Evolutionary conservation across 2,329 filamentous ascomycete genomes (phyloP).

Genomic region (Leptodontidium sp.): DNA sequence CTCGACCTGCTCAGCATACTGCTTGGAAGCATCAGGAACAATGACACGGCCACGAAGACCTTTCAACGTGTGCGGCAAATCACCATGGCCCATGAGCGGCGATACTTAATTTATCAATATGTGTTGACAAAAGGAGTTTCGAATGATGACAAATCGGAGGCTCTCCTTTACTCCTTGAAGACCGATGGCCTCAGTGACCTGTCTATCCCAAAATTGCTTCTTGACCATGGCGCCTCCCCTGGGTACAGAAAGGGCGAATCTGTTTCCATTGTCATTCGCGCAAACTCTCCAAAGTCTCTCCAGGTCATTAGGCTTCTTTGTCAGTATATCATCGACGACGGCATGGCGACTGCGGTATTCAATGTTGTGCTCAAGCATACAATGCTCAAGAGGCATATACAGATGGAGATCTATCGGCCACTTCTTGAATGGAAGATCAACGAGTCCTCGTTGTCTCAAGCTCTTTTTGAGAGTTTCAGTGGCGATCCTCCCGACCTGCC

Average conservation of each 20-base stretch:
- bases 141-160: conserved; percentile 18
- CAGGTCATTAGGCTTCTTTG: conserved; percentile 21
- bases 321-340: conserved; percentile 16
- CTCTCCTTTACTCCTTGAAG: conserved; percentile 24
- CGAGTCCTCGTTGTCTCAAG: conserved; percentile 11
- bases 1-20: conserved; percentile 5
- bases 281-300: conserved; percentile 23
- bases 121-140: conserved; percentile 18
- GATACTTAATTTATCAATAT: conserved; percentile 23
- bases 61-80: conserved; percentile 21
- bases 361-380: conserved; percentile 11
- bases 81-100: conserved; percentile 13
- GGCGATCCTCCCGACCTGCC: conserved; percentile 12
- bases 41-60: conserved; percentile 2
- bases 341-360: conserved; percentile 20
- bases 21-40: conserved; percentile 7
- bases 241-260: conserved; percentile 17
- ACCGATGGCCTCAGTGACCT: conserved; percentile 19
- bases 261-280: conserved; percentile 17
- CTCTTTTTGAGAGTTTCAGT: conserved; percentile 16
- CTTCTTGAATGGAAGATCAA: conserved; percentile 21
- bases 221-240: conserved; percentile 20
- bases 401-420: conserved; percentile 14
- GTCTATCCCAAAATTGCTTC: conserved; percentile 22
- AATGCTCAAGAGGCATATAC: conserved; percentile 15